Evolutionary conservation across 2,329 filamentous ascomycete genomes (phyloP), one percentile per base, ranked within the genome.

Genomic region (Clathrospora elynae): DNA sequence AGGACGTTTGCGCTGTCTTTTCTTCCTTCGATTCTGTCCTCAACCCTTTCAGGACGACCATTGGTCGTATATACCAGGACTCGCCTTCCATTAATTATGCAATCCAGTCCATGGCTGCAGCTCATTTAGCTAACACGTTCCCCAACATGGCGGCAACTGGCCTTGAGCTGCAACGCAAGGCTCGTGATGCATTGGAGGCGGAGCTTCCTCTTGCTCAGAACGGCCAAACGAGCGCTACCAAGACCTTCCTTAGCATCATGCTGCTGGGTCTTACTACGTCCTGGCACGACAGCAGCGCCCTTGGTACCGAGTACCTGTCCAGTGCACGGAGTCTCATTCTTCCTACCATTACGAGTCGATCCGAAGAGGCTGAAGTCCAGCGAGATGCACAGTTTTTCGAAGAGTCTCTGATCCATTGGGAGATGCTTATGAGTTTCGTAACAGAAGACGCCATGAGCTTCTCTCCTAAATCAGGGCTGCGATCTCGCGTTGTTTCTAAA

Each of bases 41-140:
- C 52, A 85, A 85, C 52, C 80, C 81, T 0, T 84, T 84, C 51
- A 72, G 82, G 24, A 79, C 77, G 2, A 79, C 80, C 0, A 79
- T 84, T 9, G 76, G 75, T 4, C 76, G 77, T 14, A 71, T 83
- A 2, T 84, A 80, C 75, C 73, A 78, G 26, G 76, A 75, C n/a
- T 82, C 79, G 0, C 70, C 78, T 12, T 79, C 80, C 0, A 79
- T 84, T 35, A 81, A 79, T 55, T 81, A 78, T 32, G 80, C 80
- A 2, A 81, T 84, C 31, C 81, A 84, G 53, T 83, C 81, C 51
- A 85, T 84, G 81, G 79, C 81, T 1, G 80, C 81, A 6, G 81
- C 81, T 3, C 81, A 81, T 13, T 68, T 84, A 0, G 77, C 80
- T 1, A 80, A 82, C 57, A 72, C 80, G 40, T 81, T 80, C 41